These are phyloP conservation scores for Macadamia tetraphylla DNA, from an alignment of 164 flowering plant genomes.

Conservation along the genomic window DNA sequence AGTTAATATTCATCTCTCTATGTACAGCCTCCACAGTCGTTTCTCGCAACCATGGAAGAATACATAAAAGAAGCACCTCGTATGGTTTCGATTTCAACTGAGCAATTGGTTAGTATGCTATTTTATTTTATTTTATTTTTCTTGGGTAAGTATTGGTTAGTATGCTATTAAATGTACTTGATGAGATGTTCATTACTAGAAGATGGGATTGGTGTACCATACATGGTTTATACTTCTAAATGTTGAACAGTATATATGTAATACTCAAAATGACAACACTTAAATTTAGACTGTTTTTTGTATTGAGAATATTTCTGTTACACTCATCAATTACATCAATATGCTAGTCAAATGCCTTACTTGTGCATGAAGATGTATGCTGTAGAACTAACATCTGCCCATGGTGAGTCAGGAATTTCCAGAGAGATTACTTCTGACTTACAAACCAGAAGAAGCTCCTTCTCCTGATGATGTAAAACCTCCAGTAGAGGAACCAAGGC, in stretches of 20 bases:
- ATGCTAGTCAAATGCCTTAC: not conserved
- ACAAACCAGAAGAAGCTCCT: conserved; percentile 66
- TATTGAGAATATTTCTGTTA: not conserved
- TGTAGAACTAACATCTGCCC: not conserved
- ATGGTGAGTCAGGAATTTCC: conserved; percentile 45
- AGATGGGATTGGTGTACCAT: too few species aligned
- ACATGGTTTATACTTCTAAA: not conserved
- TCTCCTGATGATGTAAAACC: conserved; percentile 39
- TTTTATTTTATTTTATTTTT: too few species aligned
- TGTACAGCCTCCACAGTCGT: conserved; percentile 93
- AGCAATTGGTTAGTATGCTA: conserved; percentile 64
- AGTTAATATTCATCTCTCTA: not conserved
- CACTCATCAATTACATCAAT: not conserved
- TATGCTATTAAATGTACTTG: conserved; percentile 4
- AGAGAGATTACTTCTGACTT: conserved; percentile 82
- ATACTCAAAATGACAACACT: not conserved
- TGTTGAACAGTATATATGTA: not conserved
- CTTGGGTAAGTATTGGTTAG: conserved; percentile 81
- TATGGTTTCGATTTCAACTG: conserved; percentile 64
- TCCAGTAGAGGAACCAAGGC: conserved; percentile 43
- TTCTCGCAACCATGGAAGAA: conserved; percentile 97
- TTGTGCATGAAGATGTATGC: not conserved
- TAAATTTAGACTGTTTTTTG: not conserved
- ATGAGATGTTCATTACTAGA: too few species aligned
- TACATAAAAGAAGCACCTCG: conserved; percentile 98